Base-by-base conservation (phyloP, 1,284 basidiomycete genomes). In the Singerocomus inundabilis region DNA sequence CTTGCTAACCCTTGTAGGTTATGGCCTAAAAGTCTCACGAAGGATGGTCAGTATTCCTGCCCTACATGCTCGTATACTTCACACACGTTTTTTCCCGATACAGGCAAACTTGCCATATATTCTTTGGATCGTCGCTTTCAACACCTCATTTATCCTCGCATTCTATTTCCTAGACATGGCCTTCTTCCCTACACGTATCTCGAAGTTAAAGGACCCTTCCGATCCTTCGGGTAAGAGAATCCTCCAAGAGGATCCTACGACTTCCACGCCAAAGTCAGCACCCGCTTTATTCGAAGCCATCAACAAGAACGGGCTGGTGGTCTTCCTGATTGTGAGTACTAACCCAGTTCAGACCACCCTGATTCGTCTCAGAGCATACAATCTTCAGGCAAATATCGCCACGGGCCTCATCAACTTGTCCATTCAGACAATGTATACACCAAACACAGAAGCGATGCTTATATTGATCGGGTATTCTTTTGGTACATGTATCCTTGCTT, bases 51-150 rank as follows among this genome's bases (percentile, higher is more conserved):
- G 79, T 76, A 34, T 45, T 41, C 48, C 11, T 55, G 29, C 38
- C 38, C 15, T 13, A 15, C 1, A 43, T 24, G 18, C 21, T n/a
- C 18, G 9, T 34, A 57, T n/a, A 48, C 41, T 26, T 9, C 18
- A 28, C 24, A 5, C 10, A 36, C 41, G 0, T 28, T 24, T 37
- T 39, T 32, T 13, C 18, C 33, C 12, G 6, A 21, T 36, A 13
- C 57, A 95, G 92, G 88, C 87, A 39, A 98, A 99, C 62, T 60
- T 93, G 24, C 78, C 87, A 2, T 99, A 99, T 67, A 84, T 96
- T 35, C 68, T 94, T 24, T 98, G 94, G 93, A 81, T 90, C 7
- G 80, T 81, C 0, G 94, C 93, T 2, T 97, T 85, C 80, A 99
- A 98, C 68, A 85, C 88, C 0, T 79, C 84, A 2, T 94, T 95